These are phyloP conservation scores for Xylaria scruposa DNA, from an alignment of 495 filamentous ascomycete species.

Conservation along the genomic window DNA sequence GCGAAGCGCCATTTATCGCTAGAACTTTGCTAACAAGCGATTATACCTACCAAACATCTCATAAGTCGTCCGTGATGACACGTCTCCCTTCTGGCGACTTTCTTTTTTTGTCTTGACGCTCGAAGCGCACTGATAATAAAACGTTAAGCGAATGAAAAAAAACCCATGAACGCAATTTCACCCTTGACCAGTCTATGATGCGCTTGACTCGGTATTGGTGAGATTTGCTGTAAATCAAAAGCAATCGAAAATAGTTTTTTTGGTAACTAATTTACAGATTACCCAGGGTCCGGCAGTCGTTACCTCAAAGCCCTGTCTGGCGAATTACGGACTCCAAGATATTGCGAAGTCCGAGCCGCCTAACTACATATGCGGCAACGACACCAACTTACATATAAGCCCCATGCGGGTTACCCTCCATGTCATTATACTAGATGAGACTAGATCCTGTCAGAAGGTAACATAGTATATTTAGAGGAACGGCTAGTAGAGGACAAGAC, in stretches of 20 bases:
- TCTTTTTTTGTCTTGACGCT: not conserved
- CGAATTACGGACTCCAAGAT: constrained; percentile 8
- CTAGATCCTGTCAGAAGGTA: constrained; percentile 3
- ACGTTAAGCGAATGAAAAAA: not conserved
- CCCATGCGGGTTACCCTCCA: not conserved
- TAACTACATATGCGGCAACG: constrained; percentile 17
- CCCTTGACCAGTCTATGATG: not conserved
- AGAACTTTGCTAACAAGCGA: not conserved
- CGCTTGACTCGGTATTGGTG: not conserved
- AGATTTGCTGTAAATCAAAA: not conserved
- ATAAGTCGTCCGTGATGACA: not conserved
- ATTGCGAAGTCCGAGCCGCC: constrained; percentile 7
- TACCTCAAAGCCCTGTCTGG: not conserved
- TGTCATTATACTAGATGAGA: constrained; percentile 5
- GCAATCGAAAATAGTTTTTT: not conserved
- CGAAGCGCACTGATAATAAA: not conserved
- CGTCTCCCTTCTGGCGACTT: not conserved
- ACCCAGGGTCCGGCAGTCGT: not conserved
- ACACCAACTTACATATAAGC: not conserved
- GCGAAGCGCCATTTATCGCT: constrained; percentile 10
- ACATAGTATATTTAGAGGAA: no score
- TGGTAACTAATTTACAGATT: not conserved
- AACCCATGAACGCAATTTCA: not conserved
- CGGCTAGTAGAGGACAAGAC: not conserved
- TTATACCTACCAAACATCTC: not conserved